phyloP scores from a whole-genome alignment of 2,329 filamentous ascomycete genomes.

The Apiospora aurea region DNA sequence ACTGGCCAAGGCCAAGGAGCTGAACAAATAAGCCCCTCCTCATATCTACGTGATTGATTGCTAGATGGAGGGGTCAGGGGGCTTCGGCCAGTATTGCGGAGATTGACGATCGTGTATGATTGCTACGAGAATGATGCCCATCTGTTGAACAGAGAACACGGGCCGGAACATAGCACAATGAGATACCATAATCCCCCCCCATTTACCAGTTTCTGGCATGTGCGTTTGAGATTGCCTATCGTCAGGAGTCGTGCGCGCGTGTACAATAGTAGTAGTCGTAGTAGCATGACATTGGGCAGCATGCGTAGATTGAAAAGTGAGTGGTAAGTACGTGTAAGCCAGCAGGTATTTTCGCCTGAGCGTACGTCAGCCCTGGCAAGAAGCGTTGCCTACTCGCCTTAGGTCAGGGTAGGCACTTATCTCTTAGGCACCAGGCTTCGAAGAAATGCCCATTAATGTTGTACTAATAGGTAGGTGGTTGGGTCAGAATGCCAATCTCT shows the following conservation, averaged over 20 bases:
- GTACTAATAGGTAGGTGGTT: not conserved
- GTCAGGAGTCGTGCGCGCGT: not conserved
- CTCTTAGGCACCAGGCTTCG: not conserved
- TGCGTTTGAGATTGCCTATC: not conserved
- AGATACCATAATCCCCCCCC: constrained; percentile 4
- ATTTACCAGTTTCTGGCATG: not conserved
- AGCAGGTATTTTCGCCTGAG: not conserved
- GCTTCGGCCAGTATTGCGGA: not conserved
- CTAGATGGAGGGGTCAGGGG: not conserved
- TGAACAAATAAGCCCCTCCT: constrained; percentile 62
- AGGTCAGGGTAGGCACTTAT: not conserved
- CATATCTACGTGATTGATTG: not conserved
- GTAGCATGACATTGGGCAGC: constrained; percentile 17
- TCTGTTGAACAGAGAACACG: not conserved
- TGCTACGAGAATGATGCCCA: constrained; percentile 12
- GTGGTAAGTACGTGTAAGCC: not conserved
- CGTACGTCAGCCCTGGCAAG: constrained; percentile 7
- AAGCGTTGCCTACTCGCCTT: not conserved
- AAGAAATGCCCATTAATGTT: not conserved
- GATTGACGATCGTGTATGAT: not conserved
- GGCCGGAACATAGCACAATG: not conserved
- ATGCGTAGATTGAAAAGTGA: not conserved
- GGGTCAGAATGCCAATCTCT: not conserved
- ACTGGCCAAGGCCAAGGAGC: constrained; percentile 66
- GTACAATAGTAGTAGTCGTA: not conserved